Evolutionary conservation across 257 asterid species (phyloP).

Genomic region (Petunia secreta): DNA sequence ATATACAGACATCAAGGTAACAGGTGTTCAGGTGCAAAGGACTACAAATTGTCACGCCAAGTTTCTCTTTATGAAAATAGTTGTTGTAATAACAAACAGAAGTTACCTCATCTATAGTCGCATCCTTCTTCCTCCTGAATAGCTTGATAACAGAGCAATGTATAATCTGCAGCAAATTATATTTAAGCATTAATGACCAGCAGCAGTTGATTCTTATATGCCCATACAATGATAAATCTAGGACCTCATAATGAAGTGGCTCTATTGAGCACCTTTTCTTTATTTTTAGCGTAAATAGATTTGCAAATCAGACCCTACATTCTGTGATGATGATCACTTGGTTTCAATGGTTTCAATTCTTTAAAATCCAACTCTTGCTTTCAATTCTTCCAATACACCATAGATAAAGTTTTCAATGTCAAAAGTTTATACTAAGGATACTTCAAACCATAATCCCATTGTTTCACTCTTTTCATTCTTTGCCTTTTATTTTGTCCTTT

Average conservation of each 20-base stretch:
- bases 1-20: conserved; percentile 76
- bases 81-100: background rate
- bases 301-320: background rate
- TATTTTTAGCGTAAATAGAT: background rate
- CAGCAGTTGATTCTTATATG: background rate
- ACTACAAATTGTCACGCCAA: background rate
- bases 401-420: no score
- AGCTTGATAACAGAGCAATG: conserved; percentile 96
- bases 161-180: conserved; percentile 58
- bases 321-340: background rate
- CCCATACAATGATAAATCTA: background rate
- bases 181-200: conserved; percentile 19
- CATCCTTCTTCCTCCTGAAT: conserved; percentile 82
- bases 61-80: background rate
- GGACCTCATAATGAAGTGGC: background rate
- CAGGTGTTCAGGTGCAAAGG: conserved; percentile 67
- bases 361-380: background rate
- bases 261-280: background rate
- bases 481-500: background rate
- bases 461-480: background rate
- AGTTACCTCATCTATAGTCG: conserved; percentile 83
- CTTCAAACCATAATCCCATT: conserved; percentile 12
- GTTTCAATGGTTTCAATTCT: background rate
- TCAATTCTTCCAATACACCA: background rate
- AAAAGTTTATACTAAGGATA: background rate